Conservation (phyloP, 208 protist species). For the Wallacemonas rigidus region DNA sequence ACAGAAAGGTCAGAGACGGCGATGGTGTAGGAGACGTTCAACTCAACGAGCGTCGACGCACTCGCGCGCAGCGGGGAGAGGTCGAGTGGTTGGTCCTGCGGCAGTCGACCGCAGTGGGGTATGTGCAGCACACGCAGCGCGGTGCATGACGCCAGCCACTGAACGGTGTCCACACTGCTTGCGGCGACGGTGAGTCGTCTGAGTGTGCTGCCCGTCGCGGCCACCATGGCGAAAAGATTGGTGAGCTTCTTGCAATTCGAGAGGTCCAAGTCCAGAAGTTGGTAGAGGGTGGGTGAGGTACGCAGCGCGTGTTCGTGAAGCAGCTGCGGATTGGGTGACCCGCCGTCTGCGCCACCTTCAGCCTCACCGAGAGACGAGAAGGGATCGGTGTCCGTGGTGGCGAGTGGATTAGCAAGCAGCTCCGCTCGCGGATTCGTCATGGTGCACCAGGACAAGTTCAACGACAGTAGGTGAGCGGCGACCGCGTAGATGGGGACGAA, state of each 20-base stretch:
- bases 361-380: no score
- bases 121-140: constrained; percentile 15
- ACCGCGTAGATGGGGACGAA: constrained; percentile 1
- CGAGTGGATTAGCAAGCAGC: not conserved
- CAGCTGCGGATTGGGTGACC: not conserved
- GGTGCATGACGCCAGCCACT: constrained; percentile 6
- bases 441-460: constrained; percentile 16
- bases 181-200: not conserved
- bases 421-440: not conserved
- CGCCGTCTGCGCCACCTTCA: not conserved
- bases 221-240: not conserved
- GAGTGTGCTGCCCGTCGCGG: constrained; percentile 3
- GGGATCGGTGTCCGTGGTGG: no score
- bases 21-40: constrained; percentile 9
- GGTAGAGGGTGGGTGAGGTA: not conserved
- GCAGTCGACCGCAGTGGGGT: not conserved
- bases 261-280: not conserved
- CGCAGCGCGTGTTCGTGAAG: no score
- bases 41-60: constrained; percentile 1
- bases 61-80: not conserved
- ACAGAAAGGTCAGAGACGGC: constrained; percentile 2
- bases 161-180: not conserved
- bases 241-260: constrained; percentile 15
- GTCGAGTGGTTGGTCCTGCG: not conserved
- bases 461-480: not conserved